Conservation (phyloP, 2,329 filamentous ascomycete species). For the Clathrospora elynae region DNA sequence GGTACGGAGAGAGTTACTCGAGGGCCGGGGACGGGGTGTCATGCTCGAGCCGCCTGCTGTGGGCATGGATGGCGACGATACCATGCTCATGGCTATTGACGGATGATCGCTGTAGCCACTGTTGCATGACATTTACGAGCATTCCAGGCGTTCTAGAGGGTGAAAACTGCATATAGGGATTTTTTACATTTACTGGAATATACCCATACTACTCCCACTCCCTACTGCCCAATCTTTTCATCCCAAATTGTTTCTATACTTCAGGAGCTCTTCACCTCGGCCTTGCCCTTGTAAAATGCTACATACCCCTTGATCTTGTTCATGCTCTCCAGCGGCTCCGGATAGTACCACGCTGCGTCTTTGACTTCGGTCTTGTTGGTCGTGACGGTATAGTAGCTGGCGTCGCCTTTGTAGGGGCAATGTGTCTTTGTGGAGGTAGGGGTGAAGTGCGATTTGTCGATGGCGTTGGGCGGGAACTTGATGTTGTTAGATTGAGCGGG, state of each 20-base stretch:
- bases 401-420: slow-evolving; percentile 64
- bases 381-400: slow-evolving; percentile 62
- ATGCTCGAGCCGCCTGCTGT: slow-evolving; percentile 63
- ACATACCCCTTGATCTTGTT: slow-evolving; percentile 60
- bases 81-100: slow-evolving; percentile 70
- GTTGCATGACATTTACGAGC: not conserved
- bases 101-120: not conserved
- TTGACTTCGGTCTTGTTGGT: slow-evolving; percentile 55
- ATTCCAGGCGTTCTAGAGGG: too few species aligned
- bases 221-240: not conserved
- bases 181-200: not conserved
- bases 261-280: slow-evolving; percentile 21
- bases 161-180: not conserved
- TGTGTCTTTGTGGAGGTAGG: slow-evolving; percentile 55
- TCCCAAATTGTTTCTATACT: not conserved
- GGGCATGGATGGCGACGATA: slow-evolving; percentile 80
- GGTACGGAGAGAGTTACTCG: slow-evolving; percentile 84
- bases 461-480: slow-evolving; percentile 50
- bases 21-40: slow-evolving; percentile 83
- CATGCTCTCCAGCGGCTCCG: slow-evolving; percentile 56
- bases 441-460: slow-evolving; percentile 52
- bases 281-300: slow-evolving; percentile 60
- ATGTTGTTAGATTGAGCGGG: slow-evolving; percentile 1
- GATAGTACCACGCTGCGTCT: slow-evolving; percentile 66
- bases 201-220: not conserved